Base-by-base conservation (phyloP, 2,329 filamentous ascomycete species). In the Aspergillus intermedius region DNA sequence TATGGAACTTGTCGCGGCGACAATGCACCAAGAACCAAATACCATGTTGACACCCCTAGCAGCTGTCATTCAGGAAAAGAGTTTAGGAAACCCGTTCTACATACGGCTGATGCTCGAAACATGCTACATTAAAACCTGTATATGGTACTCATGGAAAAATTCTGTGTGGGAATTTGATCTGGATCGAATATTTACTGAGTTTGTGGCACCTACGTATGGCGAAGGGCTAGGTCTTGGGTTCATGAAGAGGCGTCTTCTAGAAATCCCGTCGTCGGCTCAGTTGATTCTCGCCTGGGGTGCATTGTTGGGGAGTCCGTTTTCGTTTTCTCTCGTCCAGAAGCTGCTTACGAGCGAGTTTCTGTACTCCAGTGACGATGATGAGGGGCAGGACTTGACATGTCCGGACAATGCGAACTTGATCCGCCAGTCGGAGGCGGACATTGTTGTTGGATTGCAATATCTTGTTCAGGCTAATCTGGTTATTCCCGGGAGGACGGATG, bases 71-170 rank as follows among this genome's bases (percentile, higher is more conserved):
- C 87, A 94, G 64, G 90, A 91, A 60, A 94, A 93, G 70, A 91
- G 88, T 7, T 81, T 81, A 22, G 91, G 91, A 1, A 95, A 95
- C 53, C 86, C 90, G 0, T 96, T 95, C 61, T 94, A 93, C 61
- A 87, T 95, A 66, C 80, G 88, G 48, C 88, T 95, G 69, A 94
- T 96, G 79, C 78, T 96, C 4, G 88, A 88, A 61, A 85, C 86
- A 3, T 94, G 88, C 64, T 84, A 95, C 65, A 82, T 88, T 37
- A 93, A 88, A 62, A 85, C 85, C 56, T 95, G 88, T 65, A 86
- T 96, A 44, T 95, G 84, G 80, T 96, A 95, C 67, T 89, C 90
- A 53, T 95, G 93, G 77, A 83, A 83, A 57, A 81, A 86, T 54
- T 87, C 83, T 42, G 78, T 80, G 42, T 97, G 91, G 91, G 78